Base-by-base conservation (phyloP, 1,284 basidiomycete species). In the Irpex sp. region DNA sequence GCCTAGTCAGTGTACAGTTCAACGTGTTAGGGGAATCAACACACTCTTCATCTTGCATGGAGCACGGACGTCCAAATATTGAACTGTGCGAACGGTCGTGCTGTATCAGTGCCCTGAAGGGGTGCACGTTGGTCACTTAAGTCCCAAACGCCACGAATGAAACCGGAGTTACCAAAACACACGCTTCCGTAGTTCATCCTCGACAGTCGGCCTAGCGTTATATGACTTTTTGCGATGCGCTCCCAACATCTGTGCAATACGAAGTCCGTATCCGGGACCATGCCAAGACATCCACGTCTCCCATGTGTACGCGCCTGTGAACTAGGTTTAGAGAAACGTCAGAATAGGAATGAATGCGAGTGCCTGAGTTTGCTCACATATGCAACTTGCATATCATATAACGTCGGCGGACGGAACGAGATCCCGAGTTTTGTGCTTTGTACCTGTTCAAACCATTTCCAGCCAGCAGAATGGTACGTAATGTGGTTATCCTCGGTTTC, bases 1-100 rank as follows among this genome's bases (percentile, higher is more conserved):
- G 8, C 8, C 11, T 15, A 8, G 39, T 43, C 11, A 43, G 39
- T 43, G 15, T 11, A 60, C 43, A n/a, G 35, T 15, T 4, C 9
- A 37, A 15, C 15, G 11, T 43, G 15, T 9, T 43, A 3, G 39
- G 15, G 4, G 11, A 15, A 9, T 9, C 9, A 8, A 61, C 85
- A 8, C 66, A 90, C 89, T 93, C 92, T 71, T 93, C 90, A 64
- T 94, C 90, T 62, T 92, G 88, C 53, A 94, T 85, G 1, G 88
- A 88, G 70, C 89, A 87, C 0, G 91, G 89, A 43, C 15, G 39
- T 9, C 39, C 39, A 15, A 43, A 43, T 11, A 43, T 43, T 43
- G 39, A 43, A 15, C 39, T 43, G 15, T 43, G 39, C 15, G 39
- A 9, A 43, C 39, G 39, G 39, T 43, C 39, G 5, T 43, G 39